Evolutionary conservation across 2,329 filamentous ascomycete species (phyloP).

Genomic region (Nemania sp.): DNA sequence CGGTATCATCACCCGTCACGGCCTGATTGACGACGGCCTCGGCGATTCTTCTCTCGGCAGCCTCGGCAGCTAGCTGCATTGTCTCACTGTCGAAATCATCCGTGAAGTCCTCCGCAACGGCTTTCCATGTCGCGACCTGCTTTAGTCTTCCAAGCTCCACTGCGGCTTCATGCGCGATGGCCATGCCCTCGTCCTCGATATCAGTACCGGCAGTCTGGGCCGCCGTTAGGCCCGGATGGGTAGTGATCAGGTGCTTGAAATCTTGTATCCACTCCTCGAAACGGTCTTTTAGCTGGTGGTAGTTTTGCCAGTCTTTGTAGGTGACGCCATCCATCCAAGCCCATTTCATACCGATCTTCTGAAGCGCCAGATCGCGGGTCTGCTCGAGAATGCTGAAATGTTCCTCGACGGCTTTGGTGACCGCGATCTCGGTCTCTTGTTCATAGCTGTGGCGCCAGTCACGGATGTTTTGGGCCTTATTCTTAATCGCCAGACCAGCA

Average conservation of each 20-base stretch:
- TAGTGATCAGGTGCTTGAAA: constrained; percentile 74
- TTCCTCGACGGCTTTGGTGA: constrained; percentile 74
- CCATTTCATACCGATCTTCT: constrained; percentile 93
- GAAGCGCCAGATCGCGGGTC: constrained; percentile 81
- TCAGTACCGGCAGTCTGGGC: constrained; percentile 70
- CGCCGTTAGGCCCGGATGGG: constrained; percentile 70
- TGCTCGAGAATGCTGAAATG: constrained; percentile 82
- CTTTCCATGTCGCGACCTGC: constrained; percentile 83
- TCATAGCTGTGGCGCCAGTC: constrained; percentile 77
- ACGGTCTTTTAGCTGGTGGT: constrained; percentile 82
- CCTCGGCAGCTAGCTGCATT: constrained; percentile 62
- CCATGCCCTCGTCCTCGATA: constrained; percentile 80
- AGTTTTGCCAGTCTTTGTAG: constrained; percentile 97
- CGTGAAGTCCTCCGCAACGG: constrained; percentile 71
- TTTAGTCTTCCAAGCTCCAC: constrained; percentile 80
- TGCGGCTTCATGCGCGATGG: constrained; percentile 75
- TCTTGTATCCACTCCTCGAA: constrained; percentile 85
- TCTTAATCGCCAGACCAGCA: constrained; percentile 74
- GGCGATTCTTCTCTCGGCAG: constrained; percentile 43
- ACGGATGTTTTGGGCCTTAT: constrained; percentile 75
- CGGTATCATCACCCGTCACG: constrained; percentile 1
- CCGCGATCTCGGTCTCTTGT: constrained; percentile 67
- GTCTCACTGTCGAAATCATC: constrained; percentile 77
- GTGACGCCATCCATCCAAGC: constrained; percentile 94
- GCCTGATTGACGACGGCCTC: constrained; percentile 28